Conservation (phyloP, 768 basidiomycete genomes). For the Suillus cothurnatus region DNA sequence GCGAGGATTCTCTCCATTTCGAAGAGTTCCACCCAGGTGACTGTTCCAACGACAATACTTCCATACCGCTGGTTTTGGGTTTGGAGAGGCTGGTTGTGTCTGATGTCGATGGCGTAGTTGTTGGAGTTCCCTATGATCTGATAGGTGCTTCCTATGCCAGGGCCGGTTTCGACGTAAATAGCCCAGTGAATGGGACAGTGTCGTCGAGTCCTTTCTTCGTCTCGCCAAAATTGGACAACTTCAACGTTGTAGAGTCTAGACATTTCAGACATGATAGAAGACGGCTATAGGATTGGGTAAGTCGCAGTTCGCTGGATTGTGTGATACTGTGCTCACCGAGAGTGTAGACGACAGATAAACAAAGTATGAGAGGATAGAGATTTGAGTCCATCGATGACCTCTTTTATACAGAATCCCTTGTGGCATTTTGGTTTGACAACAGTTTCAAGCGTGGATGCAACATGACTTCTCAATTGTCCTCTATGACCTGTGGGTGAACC, state of each 20-base stretch:
- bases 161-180: constrained; percentile 27
- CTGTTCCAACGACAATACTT: constrained; percentile 24
- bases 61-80: constrained; percentile 25
- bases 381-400: neutral
- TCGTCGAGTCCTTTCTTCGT: neutral
- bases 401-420: neutral
- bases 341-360: neutral
- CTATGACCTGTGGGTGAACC: neutral
- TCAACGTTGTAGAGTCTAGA: constrained; percentile 23
- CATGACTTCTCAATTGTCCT: neutral
- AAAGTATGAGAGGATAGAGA: neutral
- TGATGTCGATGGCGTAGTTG: constrained; percentile 22
- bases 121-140: constrained; percentile 27
- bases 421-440: neutral
- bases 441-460: neutral
- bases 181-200: constrained; percentile 29
- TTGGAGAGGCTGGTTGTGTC: constrained; percentile 8
- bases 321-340: neutral
- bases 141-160: constrained; percentile 25
- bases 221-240: constrained; percentile 31
- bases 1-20: neutral
- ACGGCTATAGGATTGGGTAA: neutral
- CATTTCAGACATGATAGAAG: constrained; percentile 18
- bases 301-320: neutral
- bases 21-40: neutral